These are phyloP conservation scores for Leishmania amazonensis DNA, from an alignment of 208 protist genomes.

Conservation along the genomic window DNA sequence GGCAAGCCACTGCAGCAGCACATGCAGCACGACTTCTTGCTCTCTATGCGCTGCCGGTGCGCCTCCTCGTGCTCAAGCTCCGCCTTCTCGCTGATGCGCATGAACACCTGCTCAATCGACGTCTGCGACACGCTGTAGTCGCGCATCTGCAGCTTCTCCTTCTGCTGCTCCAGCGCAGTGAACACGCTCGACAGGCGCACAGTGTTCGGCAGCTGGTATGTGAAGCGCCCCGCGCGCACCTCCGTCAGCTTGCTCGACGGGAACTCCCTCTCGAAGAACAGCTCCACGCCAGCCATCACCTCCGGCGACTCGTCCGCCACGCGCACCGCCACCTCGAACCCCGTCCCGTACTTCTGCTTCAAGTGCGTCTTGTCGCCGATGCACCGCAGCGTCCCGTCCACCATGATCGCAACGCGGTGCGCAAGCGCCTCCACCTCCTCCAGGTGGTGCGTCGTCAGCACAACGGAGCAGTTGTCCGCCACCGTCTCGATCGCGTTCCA, in stretches of 20 bases:
- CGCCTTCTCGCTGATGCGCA: constrained; percentile 72
- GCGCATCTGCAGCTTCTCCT: constrained; percentile 38
- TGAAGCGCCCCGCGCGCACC: constrained; percentile 40
- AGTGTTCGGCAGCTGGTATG: constrained; percentile 44
- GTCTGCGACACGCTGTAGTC: constrained; percentile 85
- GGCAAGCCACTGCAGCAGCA: background rate
- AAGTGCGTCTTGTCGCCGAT: constrained; percentile 88
- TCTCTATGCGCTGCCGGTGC: constrained; percentile 3
- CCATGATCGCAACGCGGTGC: constrained; percentile 89
- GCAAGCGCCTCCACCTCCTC: constrained; percentile 92
- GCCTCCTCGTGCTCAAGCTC: constrained; percentile 39
- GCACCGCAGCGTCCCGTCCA: constrained; percentile 82
- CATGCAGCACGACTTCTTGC: background rate
- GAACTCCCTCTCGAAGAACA: constrained; percentile 45
- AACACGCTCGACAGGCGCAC: constrained; percentile 49
- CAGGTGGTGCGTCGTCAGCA: constrained; percentile 93
- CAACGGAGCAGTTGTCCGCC: constrained; percentile 66
- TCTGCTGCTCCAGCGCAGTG: constrained; percentile 43
- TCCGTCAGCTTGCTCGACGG: constrained; percentile 37
- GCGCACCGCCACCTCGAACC: constrained; percentile 59
- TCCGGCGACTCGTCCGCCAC: constrained; percentile 23
- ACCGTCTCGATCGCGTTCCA: constrained; percentile 79
- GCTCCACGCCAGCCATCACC: constrained; percentile 17
- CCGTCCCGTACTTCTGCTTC: constrained; percentile 77
- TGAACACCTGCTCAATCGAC: constrained; percentile 89